Evolutionary conservation across 2,329 filamentous ascomycete genomes (phyloP), one percentile per base, ranked within the genome.

Genomic region (Colletotrichum melonis): DNA sequence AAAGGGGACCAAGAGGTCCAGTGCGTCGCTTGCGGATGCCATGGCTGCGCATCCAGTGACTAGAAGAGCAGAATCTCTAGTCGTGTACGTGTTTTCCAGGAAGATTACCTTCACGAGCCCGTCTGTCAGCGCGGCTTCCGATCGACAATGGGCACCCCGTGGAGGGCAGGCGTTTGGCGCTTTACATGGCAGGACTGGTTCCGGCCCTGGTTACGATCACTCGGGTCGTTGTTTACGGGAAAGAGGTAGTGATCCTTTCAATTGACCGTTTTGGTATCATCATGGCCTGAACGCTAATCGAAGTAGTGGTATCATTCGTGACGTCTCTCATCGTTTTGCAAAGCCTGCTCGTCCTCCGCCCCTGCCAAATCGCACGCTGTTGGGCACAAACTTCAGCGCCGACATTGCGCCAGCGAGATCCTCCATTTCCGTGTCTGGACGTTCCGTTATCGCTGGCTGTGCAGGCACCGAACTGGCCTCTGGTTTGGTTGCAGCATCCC

Each of bases 1-100:
- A 98, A 98, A 83, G 95, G 97, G 79, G 92, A 95, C 55, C 93
- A 97, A 81, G 93, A 94, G 49, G 92, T 98, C 38, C 93, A 98
- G 83, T 99, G 97, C 80, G 95, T 98, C 64, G 98, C 91, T 84
- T 99, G 97, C 83, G 97, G 97, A 9, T 99, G 97, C 82, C 89
- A 94, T 79, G 96, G 96, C 1, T 98, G 96, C 82, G 90, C 94
- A 19, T 97, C 95, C 59, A 93, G 91, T 79, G 95, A 98, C 82
- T 98, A 81, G 38, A 71, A 5, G 28, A 46, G 26, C n/a, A 19
- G 30, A 28, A 30, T 49, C 12, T 49, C 30, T 24, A 30, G 42
- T 49, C 42, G 19, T 22, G 19, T 42, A 22, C 28, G 52, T 32
- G 4, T n/a, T 32, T 28, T 16, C 16, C 19, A 28, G n/a, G 24